Base-by-base conservation (phyloP, 345 rosid species). In the Barbarea vulgaris region DNA sequence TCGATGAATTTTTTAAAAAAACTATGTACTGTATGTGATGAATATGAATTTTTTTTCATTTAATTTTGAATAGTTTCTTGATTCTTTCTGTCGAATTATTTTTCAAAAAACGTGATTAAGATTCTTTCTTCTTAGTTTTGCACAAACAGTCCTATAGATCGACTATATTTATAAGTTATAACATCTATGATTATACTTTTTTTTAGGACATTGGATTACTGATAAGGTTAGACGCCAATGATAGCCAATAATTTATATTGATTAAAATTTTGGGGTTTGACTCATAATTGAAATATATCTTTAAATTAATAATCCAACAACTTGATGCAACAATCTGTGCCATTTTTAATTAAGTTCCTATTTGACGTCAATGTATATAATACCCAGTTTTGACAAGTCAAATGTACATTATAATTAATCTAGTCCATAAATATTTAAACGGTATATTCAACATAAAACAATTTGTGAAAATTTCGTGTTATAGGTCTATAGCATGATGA, bases 401-500 rank as follows among this genome's bases (percentile, higher is more conserved):
- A 52, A 62, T 44, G 72, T 34, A 17, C 41, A 57, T 69, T 12
- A 48, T 12, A 48, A 10, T 9, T 46, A 55, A 13, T 63, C 22
- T 47, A 11, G 36, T 27, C 51, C 34, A 69, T 9, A 25, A 41
- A 56, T 67, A 59, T 18, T 61, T 30, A 33, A 68, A 75, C 4
- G 1, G 24, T 22, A n/a, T 67, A 47, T 57, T 24, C 27, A 27
- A 24, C 52, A 59, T 19, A 7, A 7, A 69, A 30, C 64, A 53
- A 31, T 11, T 70, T 53, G 51, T 52, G 33, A 14, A 21, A 42
- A 17, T 0, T 12, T 44, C 9, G 14, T 44, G 33, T 33, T 22
- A 19, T 70, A 77, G 80, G 66, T 69, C 15, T 24, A 36, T 34
- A 70, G 75, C 75, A 69, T 63, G 70, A 77, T 63, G 46, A 70